A percentile compares a stretch with the other conserved stretches of the same genome.
These are phyloP conservation scores for Malus sieversii DNA, from an alignment of 306 rosid genomes.

Conservation along the genomic window DNA sequence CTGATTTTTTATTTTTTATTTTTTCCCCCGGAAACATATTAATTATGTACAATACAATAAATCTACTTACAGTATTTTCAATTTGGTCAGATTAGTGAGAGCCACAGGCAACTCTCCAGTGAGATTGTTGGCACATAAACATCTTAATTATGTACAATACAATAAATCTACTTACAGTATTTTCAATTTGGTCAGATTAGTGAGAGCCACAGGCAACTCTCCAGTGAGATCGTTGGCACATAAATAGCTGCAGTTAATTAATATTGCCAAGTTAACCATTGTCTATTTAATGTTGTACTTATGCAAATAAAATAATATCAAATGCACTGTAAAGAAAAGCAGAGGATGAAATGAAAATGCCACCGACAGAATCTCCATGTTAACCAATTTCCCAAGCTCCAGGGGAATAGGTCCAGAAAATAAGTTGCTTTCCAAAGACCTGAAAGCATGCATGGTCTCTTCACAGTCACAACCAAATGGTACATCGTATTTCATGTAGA, in stretches of 20 bases:
- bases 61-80: constrained; percentile 12
- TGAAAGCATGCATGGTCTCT: background rate
- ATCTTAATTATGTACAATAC: too few species aligned
- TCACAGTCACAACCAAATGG: background rate
- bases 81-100: constrained; percentile 11
- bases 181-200: constrained; percentile 7
- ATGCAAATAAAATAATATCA: background rate
- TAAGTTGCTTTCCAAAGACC: constrained; percentile 20
- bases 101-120: constrained; percentile 16
- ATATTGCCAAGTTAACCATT: background rate
- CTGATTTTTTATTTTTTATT: background rate
- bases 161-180: constrained; percentile 10
- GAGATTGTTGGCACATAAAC: constrained; percentile 22
- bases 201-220: constrained; percentile 2
- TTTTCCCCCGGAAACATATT: background rate
- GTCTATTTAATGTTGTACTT: background rate
- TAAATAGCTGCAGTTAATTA: constrained; percentile 13
- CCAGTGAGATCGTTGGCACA: constrained; percentile 28
- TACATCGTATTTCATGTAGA: background rate
- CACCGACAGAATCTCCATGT: constrained; percentile 19
- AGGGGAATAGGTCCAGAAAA: constrained; percentile 22
- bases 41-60: background rate
- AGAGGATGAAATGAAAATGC: background rate
- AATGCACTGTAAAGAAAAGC: background rate
- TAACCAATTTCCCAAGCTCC: constrained; percentile 18